These are phyloP conservation scores for Alternaria sp. DNA, from an alignment of 2,329 filamentous ascomycete genomes.

Conservation along the genomic window DNA sequence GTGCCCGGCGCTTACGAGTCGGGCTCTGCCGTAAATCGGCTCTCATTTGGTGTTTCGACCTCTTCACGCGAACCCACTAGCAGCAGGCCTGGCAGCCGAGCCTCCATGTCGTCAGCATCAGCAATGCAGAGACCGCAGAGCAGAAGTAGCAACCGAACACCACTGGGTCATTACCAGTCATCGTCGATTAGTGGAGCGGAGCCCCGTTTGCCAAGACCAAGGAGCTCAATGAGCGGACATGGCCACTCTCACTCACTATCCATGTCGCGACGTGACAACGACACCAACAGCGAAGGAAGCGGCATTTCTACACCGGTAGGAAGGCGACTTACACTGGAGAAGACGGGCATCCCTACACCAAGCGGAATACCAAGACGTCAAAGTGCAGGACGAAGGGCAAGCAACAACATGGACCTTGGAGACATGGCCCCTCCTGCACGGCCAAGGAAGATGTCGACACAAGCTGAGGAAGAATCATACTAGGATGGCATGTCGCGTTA, in stretches of 20 bases:
- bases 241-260: slow-evolving; percentile 44
- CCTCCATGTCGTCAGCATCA: slow-evolving; percentile 50
- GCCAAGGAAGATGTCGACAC: slow-evolving; percentile 60
- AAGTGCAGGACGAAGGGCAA: slow-evolving; percentile 56
- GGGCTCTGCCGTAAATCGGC: slow-evolving; percentile 52
- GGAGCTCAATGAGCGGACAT: slow-evolving; percentile 71
- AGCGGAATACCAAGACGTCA: slow-evolving; percentile 60
- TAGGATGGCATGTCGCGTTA: slow-evolving; percentile 38
- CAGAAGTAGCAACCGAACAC: slow-evolving; percentile 71
- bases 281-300: slow-evolving; percentile 52
- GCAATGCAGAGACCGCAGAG: slow-evolving; percentile 61
- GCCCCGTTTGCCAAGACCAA: slow-evolving; percentile 61
- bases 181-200: slow-evolving; percentile 58
- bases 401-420: slow-evolving; percentile 52
- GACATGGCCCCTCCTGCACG: slow-evolving; percentile 58
- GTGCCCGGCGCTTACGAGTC: slow-evolving; percentile 32
- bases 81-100: slow-evolving; percentile 77
- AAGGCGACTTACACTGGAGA: slow-evolving; percentile 55
- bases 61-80: slow-evolving; percentile 35
- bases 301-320: slow-evolving; percentile 55
- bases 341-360: slow-evolving; percentile 60
- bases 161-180: slow-evolving; percentile 64
- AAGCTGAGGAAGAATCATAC: slow-evolving; percentile 66
- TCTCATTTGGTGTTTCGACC: slow-evolving; percentile 59
- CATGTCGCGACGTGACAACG: slow-evolving; percentile 56